These are phyloP conservation scores for Globisporangium alternatum DNA, from an alignment of 352 stramenopile genomes.

Conservation along the genomic window DNA sequence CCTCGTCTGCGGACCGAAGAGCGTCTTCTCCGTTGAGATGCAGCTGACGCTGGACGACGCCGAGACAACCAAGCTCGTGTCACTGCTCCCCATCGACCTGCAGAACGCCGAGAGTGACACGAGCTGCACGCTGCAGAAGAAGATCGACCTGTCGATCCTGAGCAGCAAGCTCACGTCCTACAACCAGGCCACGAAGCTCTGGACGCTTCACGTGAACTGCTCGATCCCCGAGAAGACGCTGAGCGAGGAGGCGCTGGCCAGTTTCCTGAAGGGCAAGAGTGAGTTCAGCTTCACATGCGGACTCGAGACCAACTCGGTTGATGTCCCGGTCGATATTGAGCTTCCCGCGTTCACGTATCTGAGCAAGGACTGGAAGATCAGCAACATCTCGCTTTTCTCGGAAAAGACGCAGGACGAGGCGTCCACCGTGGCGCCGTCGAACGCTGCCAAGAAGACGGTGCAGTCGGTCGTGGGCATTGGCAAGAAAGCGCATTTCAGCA, in stretches of 20 bases:
- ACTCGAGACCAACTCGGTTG: slow-evolving; percentile 13
- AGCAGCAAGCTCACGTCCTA: slow-evolving; percentile 18
- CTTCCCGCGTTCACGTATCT: slow-evolving; percentile 20
- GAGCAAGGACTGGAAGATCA: slow-evolving; percentile 18
- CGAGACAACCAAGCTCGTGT: slow-evolving; percentile 10
- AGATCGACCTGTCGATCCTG: slow-evolving; percentile 15
- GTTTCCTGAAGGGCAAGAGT: slow-evolving; percentile 10
- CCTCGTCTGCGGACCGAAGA: slow-evolving; percentile 16
- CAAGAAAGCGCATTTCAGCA: slow-evolving; percentile 11
- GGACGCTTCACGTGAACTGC: slow-evolving; percentile 23
- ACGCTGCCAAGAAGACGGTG: background rate
- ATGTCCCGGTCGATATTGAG: slow-evolving; percentile 17
- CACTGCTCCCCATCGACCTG: slow-evolving; percentile 12
- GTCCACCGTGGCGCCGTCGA: slow-evolving; percentile 14
- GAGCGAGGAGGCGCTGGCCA: slow-evolving; percentile 8
- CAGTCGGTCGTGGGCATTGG: slow-evolving; percentile 13
- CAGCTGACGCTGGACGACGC: slow-evolving; percentile 15
- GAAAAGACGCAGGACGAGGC: background rate
- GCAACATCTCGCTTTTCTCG: slow-evolving; percentile 17
- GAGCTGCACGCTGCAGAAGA: slow-evolving; percentile 20
- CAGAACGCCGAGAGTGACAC: slow-evolving; percentile 16
- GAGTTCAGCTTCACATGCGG: slow-evolving; percentile 19
- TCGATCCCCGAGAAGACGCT: slow-evolving; percentile 15
- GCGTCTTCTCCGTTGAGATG: slow-evolving; percentile 16
- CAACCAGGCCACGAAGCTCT: slow-evolving; percentile 12